phyloP scores from a whole-genome alignment of 23 red algal species.

The Cyanidiococcus yangmingshanensis region DNA sequence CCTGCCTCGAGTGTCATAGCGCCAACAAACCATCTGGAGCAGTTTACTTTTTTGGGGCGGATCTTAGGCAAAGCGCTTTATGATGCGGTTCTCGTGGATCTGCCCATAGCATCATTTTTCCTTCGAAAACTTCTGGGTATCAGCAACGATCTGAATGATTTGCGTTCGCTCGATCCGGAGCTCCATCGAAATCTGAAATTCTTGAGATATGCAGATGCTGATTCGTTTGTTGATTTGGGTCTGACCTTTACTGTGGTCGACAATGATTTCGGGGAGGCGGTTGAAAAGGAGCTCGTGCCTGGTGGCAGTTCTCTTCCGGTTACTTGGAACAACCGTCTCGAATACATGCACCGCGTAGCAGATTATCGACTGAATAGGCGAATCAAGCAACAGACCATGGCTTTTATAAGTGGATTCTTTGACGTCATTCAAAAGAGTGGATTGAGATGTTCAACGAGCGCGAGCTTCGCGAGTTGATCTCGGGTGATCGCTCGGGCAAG shows the following conservation, averaged over 20 bases:
- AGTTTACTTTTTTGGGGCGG: conserved; percentile 86
- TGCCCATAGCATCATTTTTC: conserved; percentile 84
- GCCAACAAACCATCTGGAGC: conserved; percentile 39
- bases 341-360: conserved; percentile 86
- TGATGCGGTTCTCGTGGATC: conserved; percentile 72
- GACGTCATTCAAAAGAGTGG: conserved; percentile 68
- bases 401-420: conserved; percentile 64
- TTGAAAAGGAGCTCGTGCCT: conserved; percentile 58
- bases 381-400: conserved; percentile 56
- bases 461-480: conserved; percentile 80
- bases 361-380: conserved; percentile 83
- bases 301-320: conserved; percentile 59
- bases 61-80: conserved; percentile 91
- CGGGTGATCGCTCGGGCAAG: conserved; percentile 37
- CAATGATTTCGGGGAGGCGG: conserved; percentile 55
- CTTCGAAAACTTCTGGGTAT: conserved; percentile 62
- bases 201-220: conserved; percentile 42
- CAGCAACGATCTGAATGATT: conserved; percentile 62
- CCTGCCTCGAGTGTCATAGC: conserved; percentile 51
- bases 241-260: conserved; percentile 83
- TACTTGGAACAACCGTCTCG: conserved; percentile 67
- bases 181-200: conserved; percentile 86
- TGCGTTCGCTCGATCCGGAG: conserved; percentile 73
- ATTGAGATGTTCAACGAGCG: conserved; percentile 68
- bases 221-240: conserved; percentile 47